A percentile compares a stretch with the other conserved stretches of the same genome.
These are phyloP conservation scores for Aureobasidium sp. DNA, from an alignment of 2,329 filamentous ascomycete genomes.

Conservation along the genomic window DNA sequence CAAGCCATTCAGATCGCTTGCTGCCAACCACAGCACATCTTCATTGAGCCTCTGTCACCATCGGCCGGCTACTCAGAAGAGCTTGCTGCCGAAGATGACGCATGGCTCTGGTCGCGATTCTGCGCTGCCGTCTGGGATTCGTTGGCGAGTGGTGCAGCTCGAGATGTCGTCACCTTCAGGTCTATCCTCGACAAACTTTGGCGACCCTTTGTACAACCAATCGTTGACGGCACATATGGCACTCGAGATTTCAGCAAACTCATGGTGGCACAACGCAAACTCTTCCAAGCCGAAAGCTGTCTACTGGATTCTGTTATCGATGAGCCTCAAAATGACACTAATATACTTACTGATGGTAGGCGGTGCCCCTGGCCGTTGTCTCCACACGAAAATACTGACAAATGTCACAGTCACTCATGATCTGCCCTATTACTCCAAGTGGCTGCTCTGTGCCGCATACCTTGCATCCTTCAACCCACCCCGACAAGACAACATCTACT, in stretches of 20 bases:
- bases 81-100: conserved; percentile 47
- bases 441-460: conserved; percentile 68
- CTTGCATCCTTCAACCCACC: conserved; percentile 72
- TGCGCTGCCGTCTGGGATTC: conserved; percentile 79
- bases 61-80: conserved; percentile 41
- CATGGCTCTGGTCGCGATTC: conserved; percentile 72
- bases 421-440: conserved; percentile 63
- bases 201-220: conserved; percentile 73
- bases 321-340: not conserved
- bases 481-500: conserved; percentile 63
- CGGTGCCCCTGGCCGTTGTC: too few species aligned
- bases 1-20: conserved; percentile 72
- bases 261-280: conserved; percentile 57
- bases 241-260: conserved; percentile 78
- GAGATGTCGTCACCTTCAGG: conserved; percentile 66
- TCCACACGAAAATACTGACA: not conserved
- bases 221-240: conserved; percentile 62
- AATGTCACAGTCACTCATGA: conserved; percentile 31
- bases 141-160: conserved; percentile 67
- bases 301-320: conserved; percentile 44
- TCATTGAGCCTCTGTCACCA: conserved; percentile 24
- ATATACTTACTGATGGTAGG: conserved; percentile 3
- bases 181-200: conserved; percentile 67
- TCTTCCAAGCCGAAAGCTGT: conserved; percentile 65
- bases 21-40: conserved; percentile 42